Conservation (phyloP, 441 rosid genomes). For the Pelargonium cotyledonis region DNA sequence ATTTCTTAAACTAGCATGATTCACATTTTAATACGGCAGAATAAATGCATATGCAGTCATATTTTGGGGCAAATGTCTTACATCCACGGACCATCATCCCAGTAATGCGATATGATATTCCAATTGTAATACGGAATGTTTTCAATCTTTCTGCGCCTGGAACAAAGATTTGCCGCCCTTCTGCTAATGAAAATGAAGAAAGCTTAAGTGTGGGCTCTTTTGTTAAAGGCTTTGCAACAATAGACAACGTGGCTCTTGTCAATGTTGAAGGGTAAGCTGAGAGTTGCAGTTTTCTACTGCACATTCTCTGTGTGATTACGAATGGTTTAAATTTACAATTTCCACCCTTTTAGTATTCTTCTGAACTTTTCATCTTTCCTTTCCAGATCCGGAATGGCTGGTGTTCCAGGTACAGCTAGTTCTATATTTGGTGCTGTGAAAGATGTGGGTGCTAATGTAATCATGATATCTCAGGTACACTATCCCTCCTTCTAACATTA, state of each 20-base stretch:
- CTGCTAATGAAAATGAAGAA: slow-evolving; percentile 43
- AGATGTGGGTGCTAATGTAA: slow-evolving; percentile 96
- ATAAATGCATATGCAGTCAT: slow-evolving; percentile 56
- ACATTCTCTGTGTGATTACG: slow-evolving; percentile 1
- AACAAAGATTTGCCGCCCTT: slow-evolving; percentile 65
- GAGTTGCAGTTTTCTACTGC: slow-evolving; percentile 15
- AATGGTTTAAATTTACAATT: slow-evolving; percentile 9
- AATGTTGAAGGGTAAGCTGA: slow-evolving; percentile 90
- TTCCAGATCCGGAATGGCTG: slow-evolving; percentile 95
- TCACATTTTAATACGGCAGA: slow-evolving; percentile 22
- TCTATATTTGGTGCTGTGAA: slow-evolving; percentile 89
- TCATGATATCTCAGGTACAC: slow-evolving; percentile 91
- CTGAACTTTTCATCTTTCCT: slow-evolving; percentile 11
- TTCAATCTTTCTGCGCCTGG: slow-evolving; percentile 88
- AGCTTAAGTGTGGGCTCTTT: slow-evolving; percentile 39
- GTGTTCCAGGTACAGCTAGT: slow-evolving; percentile 96
- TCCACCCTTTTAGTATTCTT: slow-evolving; percentile 11
- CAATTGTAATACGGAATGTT: slow-evolving; percentile 85
- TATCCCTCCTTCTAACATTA: slow-evolving; percentile 18
- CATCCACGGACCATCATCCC: slow-evolving; percentile 99
- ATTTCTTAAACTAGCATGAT: slow-evolving; percentile 15
- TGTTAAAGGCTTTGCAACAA: slow-evolving; percentile 92
- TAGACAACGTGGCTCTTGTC: slow-evolving; percentile 90
- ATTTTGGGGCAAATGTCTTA: slow-evolving; percentile 94
- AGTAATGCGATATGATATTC: slow-evolving; percentile 85